Conservation (phyloP, 2,329 filamentous ascomycete genomes). For the Ceratocystis alfenasii region DNA sequence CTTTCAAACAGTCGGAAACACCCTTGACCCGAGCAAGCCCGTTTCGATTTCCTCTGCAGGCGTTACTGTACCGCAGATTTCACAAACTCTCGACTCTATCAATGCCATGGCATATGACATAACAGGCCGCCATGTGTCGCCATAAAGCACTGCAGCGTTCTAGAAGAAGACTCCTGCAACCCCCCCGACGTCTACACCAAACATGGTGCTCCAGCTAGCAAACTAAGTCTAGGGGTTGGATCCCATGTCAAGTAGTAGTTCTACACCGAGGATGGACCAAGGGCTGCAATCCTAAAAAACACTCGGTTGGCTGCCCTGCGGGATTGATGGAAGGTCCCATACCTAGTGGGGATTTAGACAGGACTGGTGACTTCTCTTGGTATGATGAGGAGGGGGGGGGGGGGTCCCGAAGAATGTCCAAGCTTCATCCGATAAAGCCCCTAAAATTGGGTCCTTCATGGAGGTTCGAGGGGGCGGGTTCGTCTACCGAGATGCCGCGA, state of each 20-base stretch:
- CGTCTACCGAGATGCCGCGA: slow-evolving; percentile 52
- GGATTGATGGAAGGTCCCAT: slow-evolving; percentile 45
- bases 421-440: slow-evolving; percentile 47
- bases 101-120: slow-evolving; percentile 61
- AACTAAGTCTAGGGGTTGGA: slow-evolving; percentile 53
- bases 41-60: slow-evolving; percentile 56
- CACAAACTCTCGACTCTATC: slow-evolving; percentile 49
- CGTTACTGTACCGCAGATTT: slow-evolving; percentile 46
- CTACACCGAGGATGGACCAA: slow-evolving; percentile 34
- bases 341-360: slow-evolving; percentile 46
- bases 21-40: slow-evolving; percentile 44
- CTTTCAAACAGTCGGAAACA: slow-evolving; percentile 44
- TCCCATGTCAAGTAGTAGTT: slow-evolving; percentile 59
- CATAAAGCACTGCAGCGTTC: slow-evolving; percentile 54
- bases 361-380: slow-evolving; percentile 49
- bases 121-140: slow-evolving; percentile 52
- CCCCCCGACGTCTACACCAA: slow-evolving; percentile 48
- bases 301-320: slow-evolving; percentile 43
- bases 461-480: slow-evolving; percentile 43
- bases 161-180: slow-evolving; percentile 40
- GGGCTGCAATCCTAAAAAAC: slow-evolving; percentile 31
- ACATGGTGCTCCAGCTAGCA: slow-evolving; percentile 39
- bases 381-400: slow-evolving; percentile 39
- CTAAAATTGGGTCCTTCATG: slow-evolving; percentile 44
- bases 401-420: slow-evolving; percentile 36